Conservation (phyloP, 208 protist species). For the Acanthamoeba lenticulata region DNA sequence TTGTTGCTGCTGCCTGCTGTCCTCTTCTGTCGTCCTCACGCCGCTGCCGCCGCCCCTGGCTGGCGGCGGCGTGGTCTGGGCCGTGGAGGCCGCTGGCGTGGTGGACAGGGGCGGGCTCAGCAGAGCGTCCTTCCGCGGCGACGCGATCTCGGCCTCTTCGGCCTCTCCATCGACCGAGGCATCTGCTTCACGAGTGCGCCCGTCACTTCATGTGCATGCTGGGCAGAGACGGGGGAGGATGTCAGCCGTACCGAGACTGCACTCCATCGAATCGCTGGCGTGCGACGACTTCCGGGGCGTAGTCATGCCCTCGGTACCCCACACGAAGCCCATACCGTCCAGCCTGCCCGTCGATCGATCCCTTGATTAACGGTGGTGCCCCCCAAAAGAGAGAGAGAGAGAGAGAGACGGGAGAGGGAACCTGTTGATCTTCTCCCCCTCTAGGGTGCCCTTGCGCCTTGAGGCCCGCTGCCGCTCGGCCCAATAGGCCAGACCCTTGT, state of each 20-base stretch:
- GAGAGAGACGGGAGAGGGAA: not conserved
- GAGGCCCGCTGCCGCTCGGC: not conserved
- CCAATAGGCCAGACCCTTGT: conserved; percentile 28
- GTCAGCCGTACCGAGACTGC: not conserved
- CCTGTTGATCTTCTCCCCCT: conserved; percentile 9
- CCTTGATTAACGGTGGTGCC: too few species aligned
- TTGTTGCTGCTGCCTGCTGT: not conserved
- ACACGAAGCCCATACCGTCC: conserved; percentile 21
- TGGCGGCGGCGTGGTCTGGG: not conserved
- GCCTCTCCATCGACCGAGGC: not conserved
- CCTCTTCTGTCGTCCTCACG: not conserved
- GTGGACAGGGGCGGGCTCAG: not conserved
- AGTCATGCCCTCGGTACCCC: not conserved
- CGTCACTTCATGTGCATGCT: not conserved
- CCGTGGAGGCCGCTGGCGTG: not conserved
- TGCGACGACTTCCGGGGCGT: not conserved
- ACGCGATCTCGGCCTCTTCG: not conserved
- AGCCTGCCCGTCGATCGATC: not conserved
- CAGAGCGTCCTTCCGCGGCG: not conserved
- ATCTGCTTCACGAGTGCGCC: not conserved
- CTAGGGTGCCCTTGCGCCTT: not conserved
- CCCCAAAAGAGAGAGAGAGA: not conserved
- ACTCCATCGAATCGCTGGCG: conserved; percentile 5
- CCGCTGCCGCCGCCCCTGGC: not conserved
- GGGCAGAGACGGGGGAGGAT: not conserved